Percentiles rank a stretch among this genome's conserved stretches.
phyloP scores from a whole-genome alignment of 2,329 filamentous ascomycete genomes.

The Sphaceloma murrayae region DNA sequence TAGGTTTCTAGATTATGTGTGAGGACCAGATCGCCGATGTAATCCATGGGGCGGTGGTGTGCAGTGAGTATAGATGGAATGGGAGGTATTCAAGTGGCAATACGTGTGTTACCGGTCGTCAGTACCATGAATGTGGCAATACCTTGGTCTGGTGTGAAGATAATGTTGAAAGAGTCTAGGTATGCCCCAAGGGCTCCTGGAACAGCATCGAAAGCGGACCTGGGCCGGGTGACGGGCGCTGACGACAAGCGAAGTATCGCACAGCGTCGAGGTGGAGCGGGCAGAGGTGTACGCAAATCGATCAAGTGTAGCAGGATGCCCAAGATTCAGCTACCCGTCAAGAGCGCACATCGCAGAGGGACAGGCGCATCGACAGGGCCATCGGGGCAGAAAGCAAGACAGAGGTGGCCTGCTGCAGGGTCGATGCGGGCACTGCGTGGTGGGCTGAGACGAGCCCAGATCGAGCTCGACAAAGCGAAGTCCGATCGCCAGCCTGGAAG shows the following conservation, averaged over 20 bases:
- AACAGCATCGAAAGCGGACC: neutral
- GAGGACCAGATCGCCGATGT: neutral
- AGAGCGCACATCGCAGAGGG: constrained; percentile 15
- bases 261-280: neutral
- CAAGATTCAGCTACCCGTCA: constrained; percentile 13
- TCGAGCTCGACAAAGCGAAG: no score
- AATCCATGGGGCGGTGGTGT: constrained; percentile 2
- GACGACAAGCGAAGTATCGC: constrained; percentile 1
- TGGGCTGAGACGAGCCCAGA: no score
- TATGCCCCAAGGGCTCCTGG: neutral
- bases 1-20: constrained; percentile 4
- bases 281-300: constrained; percentile 7
- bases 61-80: no score
- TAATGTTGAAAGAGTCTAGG: neutral
- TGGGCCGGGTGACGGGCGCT: constrained; percentile 3
- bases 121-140: no score
- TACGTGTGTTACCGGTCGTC: no score
- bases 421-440: no score
- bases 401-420: neutral
- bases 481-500: constrained; percentile 6
- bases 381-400: constrained; percentile 5
- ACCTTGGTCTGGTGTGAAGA: neutral
- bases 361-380: constrained; percentile 16
- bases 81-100: no score
- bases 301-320: constrained; percentile 10